phyloP scores from a whole-genome alignment of 106 monocot species.

The Dactylorhiza incarnata region DNA sequence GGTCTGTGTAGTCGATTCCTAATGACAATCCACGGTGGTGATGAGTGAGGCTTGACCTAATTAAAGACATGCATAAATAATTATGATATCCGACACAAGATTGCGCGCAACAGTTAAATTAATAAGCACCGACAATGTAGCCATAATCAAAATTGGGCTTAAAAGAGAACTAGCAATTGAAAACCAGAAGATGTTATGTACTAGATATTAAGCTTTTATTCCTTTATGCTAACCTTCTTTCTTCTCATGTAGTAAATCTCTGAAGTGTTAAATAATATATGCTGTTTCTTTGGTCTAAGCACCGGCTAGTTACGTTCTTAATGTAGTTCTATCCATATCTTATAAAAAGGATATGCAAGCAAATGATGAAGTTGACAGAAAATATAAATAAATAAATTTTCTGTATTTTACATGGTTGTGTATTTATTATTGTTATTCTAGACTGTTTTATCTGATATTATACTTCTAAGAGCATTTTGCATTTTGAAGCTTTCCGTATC shows the following conservation, averaged over 20 bases:
- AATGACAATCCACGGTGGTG: no score
- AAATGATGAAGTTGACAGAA: background rate
- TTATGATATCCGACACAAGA: no score
- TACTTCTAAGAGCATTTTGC: background rate
- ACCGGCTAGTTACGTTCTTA: background rate
- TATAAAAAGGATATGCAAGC: background rate
- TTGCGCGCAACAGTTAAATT: no score
- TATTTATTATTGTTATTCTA: constrained; percentile 1
- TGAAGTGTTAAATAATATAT: background rate
- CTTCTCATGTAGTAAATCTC: background rate
- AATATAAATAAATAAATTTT: background rate
- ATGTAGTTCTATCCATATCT: background rate
- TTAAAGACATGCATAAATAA: no score
- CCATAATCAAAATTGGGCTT: no score
- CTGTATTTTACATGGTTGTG: background rate
- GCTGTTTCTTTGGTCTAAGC: background rate
- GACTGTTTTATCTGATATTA: background rate
- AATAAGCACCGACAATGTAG: no score
- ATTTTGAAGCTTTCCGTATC: background rate
- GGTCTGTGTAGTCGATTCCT: no score
- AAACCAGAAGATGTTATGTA: no score
- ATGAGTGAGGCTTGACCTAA: no score
- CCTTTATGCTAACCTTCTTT: background rate
- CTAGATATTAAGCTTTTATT: no score
- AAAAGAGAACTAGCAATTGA: no score